Evolutionary conservation across 2,329 filamentous ascomycete genomes (phyloP).

Genomic region (Phyllosticta paracitricarpa): DNA sequence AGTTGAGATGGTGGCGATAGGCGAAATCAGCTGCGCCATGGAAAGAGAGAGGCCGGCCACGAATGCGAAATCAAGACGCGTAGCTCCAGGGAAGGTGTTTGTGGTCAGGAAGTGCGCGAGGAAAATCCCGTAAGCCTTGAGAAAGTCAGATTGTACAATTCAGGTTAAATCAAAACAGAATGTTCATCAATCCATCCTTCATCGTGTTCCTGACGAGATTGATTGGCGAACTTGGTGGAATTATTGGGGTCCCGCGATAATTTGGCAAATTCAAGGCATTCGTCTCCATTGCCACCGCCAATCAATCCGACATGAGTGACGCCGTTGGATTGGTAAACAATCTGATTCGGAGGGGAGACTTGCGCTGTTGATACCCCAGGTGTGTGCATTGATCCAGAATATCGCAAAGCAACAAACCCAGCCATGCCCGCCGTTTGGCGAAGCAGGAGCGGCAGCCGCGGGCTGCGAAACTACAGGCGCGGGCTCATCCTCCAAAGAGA

Average conservation of each 20-base stretch:
- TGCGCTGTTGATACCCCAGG: slow-evolving; percentile 36
- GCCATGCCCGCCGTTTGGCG: slow-evolving; percentile 53
- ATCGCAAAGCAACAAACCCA: slow-evolving; percentile 44
- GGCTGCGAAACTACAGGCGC: not conserved
- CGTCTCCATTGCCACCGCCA: not conserved
- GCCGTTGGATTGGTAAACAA: not conserved
- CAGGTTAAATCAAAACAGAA: not conserved
- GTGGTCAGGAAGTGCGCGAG: slow-evolving; percentile 64
- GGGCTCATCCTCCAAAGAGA: not conserved
- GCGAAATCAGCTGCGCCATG: slow-evolving; percentile 57
- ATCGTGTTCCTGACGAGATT: not conserved
- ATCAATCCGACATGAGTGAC: not conserved
- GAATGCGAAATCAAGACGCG: slow-evolving; percentile 61
- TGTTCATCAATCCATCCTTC: not conserved
- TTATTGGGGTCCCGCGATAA: not conserved
- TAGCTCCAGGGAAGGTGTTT: slow-evolving; percentile 52
- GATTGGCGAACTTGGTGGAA: not conserved
- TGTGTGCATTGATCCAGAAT: slow-evolving; percentile 37
- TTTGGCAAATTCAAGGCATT: too few species aligned
- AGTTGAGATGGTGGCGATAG: slow-evolving; percentile 53
- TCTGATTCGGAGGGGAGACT: slow-evolving; percentile 13
- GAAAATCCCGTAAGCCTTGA: slow-evolving; percentile 58
- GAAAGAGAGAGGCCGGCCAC: slow-evolving; percentile 61
- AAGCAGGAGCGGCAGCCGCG: slow-evolving; percentile 23
- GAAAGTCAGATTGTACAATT: not conserved